These are phyloP conservation scores for Verticillium dahliae DNA, from an alignment of 2,329 filamentous ascomycete genomes.

Conservation along the genomic window DNA sequence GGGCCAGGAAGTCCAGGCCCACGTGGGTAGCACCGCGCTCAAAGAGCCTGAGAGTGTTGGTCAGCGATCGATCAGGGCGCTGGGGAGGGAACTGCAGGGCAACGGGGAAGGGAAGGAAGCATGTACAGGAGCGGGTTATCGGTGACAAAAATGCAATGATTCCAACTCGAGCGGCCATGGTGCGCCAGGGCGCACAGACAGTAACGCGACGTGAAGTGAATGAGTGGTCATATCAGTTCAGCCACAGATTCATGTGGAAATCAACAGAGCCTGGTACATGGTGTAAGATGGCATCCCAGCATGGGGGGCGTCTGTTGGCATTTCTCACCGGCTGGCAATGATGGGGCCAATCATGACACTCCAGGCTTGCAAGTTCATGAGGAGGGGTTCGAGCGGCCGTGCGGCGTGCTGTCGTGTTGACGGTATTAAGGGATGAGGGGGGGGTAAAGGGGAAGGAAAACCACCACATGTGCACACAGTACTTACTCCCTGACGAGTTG, in stretches of 20 bases:
- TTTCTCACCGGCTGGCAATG: constrained; percentile 61
- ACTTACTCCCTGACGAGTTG: constrained; percentile 99
- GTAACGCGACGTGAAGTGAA: constrained; percentile 32
- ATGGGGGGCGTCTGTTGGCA: constrained; percentile 52
- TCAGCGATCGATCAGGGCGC: constrained; percentile 17
- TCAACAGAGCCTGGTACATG: constrained; percentile 56
- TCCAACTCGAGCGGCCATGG: constrained; percentile 38
- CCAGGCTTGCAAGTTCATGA: constrained; percentile 25
- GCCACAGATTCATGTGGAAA: constrained; percentile 28
- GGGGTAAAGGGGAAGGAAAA: constrained; percentile 49
- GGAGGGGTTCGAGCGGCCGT: constrained; percentile 18
- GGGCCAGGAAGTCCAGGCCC: constrained; percentile 86
- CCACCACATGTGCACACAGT: constrained; percentile 36
- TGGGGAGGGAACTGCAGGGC: constrained; percentile 17
- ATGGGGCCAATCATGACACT: constrained; percentile 16
- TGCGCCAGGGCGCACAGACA: constrained; percentile 19
- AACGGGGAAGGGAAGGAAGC: constrained; percentile 41
- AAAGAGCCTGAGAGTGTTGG: constrained; percentile 64
- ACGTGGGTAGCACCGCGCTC: constrained; percentile 81
- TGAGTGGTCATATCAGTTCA: constrained; percentile 11
- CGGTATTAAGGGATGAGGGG: constrained; percentile 42
- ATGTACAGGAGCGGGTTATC: constrained; percentile 32
- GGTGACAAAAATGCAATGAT: constrained; percentile 44
- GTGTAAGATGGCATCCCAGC: constrained; percentile 60
- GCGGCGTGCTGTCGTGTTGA: constrained; percentile 36